Conservation (phyloP, 352 stramenopile genomes). For the Phytophthora litchii region DNA sequence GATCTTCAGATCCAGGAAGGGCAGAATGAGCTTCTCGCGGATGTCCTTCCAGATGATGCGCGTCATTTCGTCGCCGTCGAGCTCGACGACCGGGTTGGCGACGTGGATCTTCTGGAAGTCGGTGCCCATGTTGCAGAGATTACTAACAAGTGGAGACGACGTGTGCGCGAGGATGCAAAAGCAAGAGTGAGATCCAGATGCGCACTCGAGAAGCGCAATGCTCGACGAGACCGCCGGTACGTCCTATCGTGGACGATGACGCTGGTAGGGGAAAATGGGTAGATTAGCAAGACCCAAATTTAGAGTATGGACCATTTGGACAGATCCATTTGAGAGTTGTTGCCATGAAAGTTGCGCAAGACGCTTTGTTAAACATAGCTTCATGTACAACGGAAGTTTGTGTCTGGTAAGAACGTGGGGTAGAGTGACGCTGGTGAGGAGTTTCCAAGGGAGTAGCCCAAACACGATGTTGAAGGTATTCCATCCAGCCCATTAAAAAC, state of each 20-base stretch:
- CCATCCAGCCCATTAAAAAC: too few species aligned
- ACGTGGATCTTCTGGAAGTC: constrained; percentile 75
- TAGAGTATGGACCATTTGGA: too few species aligned
- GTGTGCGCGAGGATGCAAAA: constrained; percentile 13
- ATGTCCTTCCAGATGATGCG: constrained; percentile 78
- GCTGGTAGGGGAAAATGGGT: not conserved
- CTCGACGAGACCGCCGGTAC: constrained; percentile 8
- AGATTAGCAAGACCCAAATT: not conserved
- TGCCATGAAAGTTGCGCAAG: too few species aligned
- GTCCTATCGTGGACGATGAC: constrained; percentile 19
- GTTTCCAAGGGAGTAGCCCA: too few species aligned
- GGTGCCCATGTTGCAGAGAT: constrained; percentile 20
- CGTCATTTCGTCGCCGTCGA: constrained; percentile 90
- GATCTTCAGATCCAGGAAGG: constrained; percentile 85
- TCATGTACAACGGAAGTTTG: too few species aligned
- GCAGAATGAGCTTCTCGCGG: constrained; percentile 74
- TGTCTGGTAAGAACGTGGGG: too few species aligned
- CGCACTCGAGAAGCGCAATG: constrained; percentile 13
- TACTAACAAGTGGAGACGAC: not conserved
- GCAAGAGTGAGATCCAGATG: constrained; percentile 15
- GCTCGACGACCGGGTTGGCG: constrained; percentile 82
- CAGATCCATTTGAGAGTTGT: too few species aligned
- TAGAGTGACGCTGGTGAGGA: too few species aligned
- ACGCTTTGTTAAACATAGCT: too few species aligned
- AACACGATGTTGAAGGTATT: too few species aligned